Percentiles rank a stretch among this genome's conserved stretches.
phyloP scores from a whole-genome alignment of 495 filamentous ascomycete genomes.

The Opeltia flavorubescens region DNA sequence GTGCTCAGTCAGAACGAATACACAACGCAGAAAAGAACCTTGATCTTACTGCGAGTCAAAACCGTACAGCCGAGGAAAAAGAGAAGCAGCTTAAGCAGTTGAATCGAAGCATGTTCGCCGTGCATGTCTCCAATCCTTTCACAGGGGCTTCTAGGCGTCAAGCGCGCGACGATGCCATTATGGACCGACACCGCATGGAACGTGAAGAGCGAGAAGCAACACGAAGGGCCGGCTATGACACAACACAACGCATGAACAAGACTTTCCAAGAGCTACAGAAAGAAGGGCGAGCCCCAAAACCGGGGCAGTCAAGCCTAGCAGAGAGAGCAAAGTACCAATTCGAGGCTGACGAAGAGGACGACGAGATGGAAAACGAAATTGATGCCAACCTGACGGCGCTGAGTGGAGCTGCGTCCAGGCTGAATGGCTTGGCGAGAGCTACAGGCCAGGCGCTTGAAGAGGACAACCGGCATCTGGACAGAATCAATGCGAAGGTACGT shows the following conservation, averaged over 20 bases:
- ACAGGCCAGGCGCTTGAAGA: conserved; percentile 60
- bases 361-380: conserved; percentile 60
- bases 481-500: conserved; percentile 56
- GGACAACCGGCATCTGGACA: conserved; percentile 61
- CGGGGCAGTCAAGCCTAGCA: conserved; percentile 39
- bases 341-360: conserved; percentile 61
- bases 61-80: conserved; percentile 58
- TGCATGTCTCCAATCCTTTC: conserved; percentile 63
- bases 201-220: conserved; percentile 55
- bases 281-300: conserved; percentile 24
- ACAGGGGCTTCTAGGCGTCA: conserved; percentile 41
- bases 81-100: conserved; percentile 59
- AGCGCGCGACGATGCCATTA: conserved; percentile 44
- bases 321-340: conserved; percentile 69
- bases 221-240: conserved; percentile 45
- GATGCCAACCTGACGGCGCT: conserved; percentile 48
- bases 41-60: conserved; percentile 53
- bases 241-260: conserved; percentile 44
- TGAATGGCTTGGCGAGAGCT: conserved; percentile 54
- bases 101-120: conserved; percentile 73
- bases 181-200: conserved; percentile 50
- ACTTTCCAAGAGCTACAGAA: conserved; percentile 40
- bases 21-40: conserved; percentile 66
- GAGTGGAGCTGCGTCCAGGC: conserved; percentile 40
- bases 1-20: conserved; percentile 59